Evolutionary conservation across 192 early-diverging fungal species (phyloP).

Genomic region (Backusella tarrabulga): DNA sequence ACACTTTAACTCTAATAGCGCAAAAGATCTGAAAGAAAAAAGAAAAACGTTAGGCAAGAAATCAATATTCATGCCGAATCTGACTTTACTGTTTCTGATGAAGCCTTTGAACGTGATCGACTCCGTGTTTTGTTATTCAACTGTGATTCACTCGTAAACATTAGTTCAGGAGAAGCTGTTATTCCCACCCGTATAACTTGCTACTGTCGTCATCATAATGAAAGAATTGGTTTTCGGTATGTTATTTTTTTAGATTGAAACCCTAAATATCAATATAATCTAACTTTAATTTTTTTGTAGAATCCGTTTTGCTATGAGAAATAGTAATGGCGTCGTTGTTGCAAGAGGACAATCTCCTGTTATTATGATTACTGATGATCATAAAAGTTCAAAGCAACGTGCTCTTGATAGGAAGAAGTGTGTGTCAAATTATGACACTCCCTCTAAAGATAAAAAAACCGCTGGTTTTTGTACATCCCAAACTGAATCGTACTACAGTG

Average conservation of each 20-base stretch:
- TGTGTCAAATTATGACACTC: conserved; percentile 6
- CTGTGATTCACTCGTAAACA: conserved; percentile 80
- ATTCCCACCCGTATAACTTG: conserved; percentile 95
- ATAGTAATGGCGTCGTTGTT: conserved; percentile 59
- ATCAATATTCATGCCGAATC: conserved; percentile 25
- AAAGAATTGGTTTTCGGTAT: conserved; percentile 79
- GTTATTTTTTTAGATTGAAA: neutral
- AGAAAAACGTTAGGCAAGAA: conserved; percentile 40
- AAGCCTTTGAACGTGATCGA: conserved; percentile 66
- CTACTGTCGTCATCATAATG: conserved; percentile 93
- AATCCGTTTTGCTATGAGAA: conserved; percentile 76
- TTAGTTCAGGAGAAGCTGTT: conserved; percentile 82
- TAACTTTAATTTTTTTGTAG: conserved; percentile 8
- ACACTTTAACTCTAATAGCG: conserved; percentile 25
- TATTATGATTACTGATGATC: conserved; percentile 97
- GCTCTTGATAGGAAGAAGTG: neutral
- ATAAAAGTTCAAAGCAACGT: conserved; percentile 74
- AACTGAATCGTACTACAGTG: neutral
- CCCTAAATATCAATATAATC: neutral
- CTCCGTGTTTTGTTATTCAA: conserved; percentile 87
- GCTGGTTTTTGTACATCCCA: neutral
- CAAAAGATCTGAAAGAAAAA: conserved; percentile 58
- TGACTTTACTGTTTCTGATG: conserved; percentile 42
- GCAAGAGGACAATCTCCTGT: conserved; percentile 86
- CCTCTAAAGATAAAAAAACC: neutral